Conservation (phyloP, 73 alveolate species). For the Diophrys appendiculata region DNA sequence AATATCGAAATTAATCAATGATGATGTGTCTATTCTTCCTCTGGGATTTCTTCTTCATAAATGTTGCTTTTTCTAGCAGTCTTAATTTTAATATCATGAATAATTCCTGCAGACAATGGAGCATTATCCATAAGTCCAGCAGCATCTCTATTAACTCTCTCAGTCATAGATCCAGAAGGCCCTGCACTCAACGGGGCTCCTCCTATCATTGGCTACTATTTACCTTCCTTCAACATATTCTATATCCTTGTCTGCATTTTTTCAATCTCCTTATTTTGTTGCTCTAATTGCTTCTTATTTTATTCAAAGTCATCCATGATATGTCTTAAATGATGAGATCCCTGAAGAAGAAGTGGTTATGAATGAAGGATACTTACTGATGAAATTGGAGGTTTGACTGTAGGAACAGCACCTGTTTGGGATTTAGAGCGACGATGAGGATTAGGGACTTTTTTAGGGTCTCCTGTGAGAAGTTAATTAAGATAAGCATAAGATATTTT, state of each 20-base stretch:
- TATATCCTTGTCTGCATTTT: constrained; percentile 2
- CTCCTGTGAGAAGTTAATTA: constrained; percentile 35
- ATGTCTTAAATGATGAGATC: background rate
- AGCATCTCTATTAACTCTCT: no score
- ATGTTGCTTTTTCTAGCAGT: no score
- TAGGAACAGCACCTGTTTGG: background rate
- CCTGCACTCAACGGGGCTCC: no score
- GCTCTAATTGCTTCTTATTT: constrained; percentile 34
- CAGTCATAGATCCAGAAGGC: no score
- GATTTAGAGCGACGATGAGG: background rate
- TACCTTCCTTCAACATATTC: background rate
- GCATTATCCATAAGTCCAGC: no score
- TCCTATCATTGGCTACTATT: no score
- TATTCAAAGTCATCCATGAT: constrained; percentile 56
- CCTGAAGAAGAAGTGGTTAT: background rate
- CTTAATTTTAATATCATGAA: no score
- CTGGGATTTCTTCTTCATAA: no score
- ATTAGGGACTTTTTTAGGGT: constrained; percentile 18
- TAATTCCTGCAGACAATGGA: no score
- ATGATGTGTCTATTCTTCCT: no score
- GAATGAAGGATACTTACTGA: background rate
- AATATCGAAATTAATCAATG: no score
- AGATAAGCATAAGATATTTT: constrained; percentile 7
- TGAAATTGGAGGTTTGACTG: background rate
- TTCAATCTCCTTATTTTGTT: constrained; percentile 37